These are phyloP conservation scores for Kregervanrija pseudodelftensis DNA, from an alignment of 805 yeast species.

Conservation along the genomic window DNA sequence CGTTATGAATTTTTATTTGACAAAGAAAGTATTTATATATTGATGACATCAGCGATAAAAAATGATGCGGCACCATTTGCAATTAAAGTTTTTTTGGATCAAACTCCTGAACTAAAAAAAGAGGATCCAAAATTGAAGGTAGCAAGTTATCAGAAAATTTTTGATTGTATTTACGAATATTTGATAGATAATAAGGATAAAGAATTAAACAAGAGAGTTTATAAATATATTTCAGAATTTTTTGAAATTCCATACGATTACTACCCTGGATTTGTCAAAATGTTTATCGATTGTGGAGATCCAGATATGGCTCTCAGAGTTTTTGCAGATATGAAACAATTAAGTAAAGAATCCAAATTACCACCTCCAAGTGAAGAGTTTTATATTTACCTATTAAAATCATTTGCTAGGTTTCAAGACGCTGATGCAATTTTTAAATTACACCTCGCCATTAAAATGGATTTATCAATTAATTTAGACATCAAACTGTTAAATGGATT, in stretches of 20 bases:
- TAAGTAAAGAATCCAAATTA: constrained; percentile 46
- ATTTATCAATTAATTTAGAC: constrained; percentile 47
- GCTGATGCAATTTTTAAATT: constrained; percentile 61
- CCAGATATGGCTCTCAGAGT: constrained; percentile 57
- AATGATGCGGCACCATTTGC: constrained; percentile 9
- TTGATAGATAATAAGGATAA: constrained; percentile 4
- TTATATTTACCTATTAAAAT: constrained; percentile 52
- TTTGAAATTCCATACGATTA: constrained; percentile 53
- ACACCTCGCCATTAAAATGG: constrained; percentile 59
- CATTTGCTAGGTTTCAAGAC: constrained; percentile 52
- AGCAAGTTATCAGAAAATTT: constrained; percentile 13
- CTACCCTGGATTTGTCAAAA: constrained; percentile 51
- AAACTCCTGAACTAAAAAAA: constrained; percentile 17
- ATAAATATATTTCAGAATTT: constrained; percentile 46
- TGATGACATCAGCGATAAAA: constrained; percentile 22
- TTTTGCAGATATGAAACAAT: constrained; percentile 51
- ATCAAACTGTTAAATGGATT: constrained; percentile 52
- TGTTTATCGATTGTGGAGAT: constrained; percentile 45
- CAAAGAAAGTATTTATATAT: constrained; percentile 30
- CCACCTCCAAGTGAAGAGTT: constrained; percentile 48
- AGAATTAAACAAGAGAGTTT: constrained; percentile 50
- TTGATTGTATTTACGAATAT: constrained; percentile 12
- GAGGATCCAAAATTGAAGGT: constrained; percentile 28
- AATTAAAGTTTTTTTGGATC: constrained; percentile 11
- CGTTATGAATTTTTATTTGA: constrained; percentile 32